A percentile compares a stretch with the other conserved stretches of the same genome.
Conservation (phyloP, 106 monocot genomes). For the Phalaenopsis aphrodite region DNA sequence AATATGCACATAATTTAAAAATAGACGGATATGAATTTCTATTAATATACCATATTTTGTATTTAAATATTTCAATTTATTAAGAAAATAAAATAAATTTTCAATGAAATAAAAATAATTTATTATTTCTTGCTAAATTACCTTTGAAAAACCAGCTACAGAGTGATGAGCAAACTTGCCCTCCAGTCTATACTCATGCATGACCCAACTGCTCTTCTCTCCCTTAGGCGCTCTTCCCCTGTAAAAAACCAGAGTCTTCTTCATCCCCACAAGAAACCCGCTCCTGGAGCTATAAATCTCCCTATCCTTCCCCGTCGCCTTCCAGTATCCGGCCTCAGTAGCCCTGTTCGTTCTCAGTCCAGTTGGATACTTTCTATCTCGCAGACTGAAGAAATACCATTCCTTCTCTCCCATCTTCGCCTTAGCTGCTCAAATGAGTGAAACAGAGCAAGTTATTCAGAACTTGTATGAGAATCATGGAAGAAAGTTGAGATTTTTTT, state of each 20-base stretch:
- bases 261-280: constrained; percentile 78
- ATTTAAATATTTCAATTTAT: too few relatives aligned
- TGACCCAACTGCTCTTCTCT: constrained; percentile 97
- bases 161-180: constrained; percentile 79
- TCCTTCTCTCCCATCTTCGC: constrained; percentile 97
- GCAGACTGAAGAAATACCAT: constrained; percentile 94
- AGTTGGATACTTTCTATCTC: constrained; percentile 92
- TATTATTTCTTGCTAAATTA: neutral
- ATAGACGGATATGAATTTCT: too few relatives aligned
- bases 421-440: constrained; percentile 34
- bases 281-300: constrained; percentile 72
- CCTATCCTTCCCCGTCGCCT: constrained; percentile 94
- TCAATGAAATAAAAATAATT: too few relatives aligned
- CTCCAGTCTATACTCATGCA: constrained; percentile 94
- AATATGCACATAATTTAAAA: too few relatives aligned
- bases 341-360: constrained; percentile 89
- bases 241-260: constrained; percentile 98
- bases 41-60: too few relatives aligned
- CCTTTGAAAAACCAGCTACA: constrained; percentile 76
- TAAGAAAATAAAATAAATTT: too few relatives aligned
- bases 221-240: constrained; percentile 93
- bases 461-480: neutral
- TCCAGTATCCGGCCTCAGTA: constrained; percentile 90
- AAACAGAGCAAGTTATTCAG: neutral
- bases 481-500: neutral